Evolutionary conservation across 2,329 filamentous ascomycete genomes (phyloP).

Genomic region (Neonectria hederae): DNA sequence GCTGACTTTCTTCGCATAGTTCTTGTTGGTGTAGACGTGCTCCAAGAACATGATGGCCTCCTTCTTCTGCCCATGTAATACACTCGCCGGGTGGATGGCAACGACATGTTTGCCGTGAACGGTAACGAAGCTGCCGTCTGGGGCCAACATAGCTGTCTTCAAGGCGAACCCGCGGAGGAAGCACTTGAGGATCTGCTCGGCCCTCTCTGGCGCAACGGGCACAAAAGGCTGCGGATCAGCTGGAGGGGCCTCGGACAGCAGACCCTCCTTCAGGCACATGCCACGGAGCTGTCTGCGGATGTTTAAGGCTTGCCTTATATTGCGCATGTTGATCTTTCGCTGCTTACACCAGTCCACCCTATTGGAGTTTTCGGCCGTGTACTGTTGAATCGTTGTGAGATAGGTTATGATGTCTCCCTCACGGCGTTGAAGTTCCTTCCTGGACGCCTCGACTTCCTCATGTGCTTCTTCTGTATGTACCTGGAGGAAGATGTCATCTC

Average conservation of each 20-base stretch:
- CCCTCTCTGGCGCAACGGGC: slow-evolving; percentile 63
- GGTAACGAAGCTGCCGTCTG: slow-evolving; percentile 70
- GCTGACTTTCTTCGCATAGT: slow-evolving; percentile 73
- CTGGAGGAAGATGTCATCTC: slow-evolving; percentile 70
- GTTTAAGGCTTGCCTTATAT: slow-evolving; percentile 70
- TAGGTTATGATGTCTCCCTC: slow-evolving; percentile 74
- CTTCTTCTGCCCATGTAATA: slow-evolving; percentile 69
- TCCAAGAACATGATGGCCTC: slow-evolving; percentile 76
- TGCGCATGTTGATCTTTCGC: slow-evolving; percentile 65
- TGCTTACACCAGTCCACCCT: slow-evolving; percentile 67
- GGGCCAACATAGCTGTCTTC: slow-evolving; percentile 68
- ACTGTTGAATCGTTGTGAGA: slow-evolving; percentile 70
- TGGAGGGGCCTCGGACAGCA: slow-evolving; percentile 57
- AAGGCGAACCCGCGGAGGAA: slow-evolving; percentile 70
- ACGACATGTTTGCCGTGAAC: slow-evolving; percentile 68
- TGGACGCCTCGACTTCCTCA: slow-evolving; percentile 62
- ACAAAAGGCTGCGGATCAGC: slow-evolving; percentile 66
- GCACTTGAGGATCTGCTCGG: slow-evolving; percentile 65
- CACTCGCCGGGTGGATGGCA: slow-evolving; percentile 70
- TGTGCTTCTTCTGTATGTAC: slow-evolving; percentile 65
- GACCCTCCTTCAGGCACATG: slow-evolving; percentile 62
- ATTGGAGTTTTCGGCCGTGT: slow-evolving; percentile 65
- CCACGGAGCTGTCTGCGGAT: slow-evolving; percentile 69
- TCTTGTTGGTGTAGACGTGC: slow-evolving; percentile 72
- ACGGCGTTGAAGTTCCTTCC: slow-evolving; percentile 67